Evolutionary conservation across 257 asterid genomes (phyloP), one percentile per base, ranked within the genome.

Genomic region (Marsdenia floribunda): DNA sequence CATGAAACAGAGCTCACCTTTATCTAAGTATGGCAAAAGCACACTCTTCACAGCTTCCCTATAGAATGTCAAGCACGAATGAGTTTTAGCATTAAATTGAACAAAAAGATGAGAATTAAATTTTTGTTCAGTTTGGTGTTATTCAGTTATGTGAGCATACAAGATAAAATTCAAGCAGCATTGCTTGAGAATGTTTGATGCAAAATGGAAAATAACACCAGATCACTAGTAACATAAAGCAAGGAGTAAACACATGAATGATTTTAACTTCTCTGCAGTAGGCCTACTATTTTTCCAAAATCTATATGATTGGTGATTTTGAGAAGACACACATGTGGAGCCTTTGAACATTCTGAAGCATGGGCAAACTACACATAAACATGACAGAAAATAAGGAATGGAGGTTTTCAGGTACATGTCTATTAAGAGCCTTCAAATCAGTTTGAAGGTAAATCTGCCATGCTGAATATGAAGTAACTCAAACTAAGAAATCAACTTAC

Each of bases 11-110:
- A 61, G 78, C 80, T 84, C 79, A 95, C 99, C 97, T 89, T 86
- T 86, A 68, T 86, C 88, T 57, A 92, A 87, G 76, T 81, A 85
- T 11, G 97, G 98, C 63, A 49, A 61, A 40, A 95, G 84, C 53
- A 82, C 73, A 72, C 68, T 73, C 85, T 83, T 90, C 77, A 90
- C 99, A 70, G 89, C 87, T 73, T 87, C 89, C 88, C 99, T 95
- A 84, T 78, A 82, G 75, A 46, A 82, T 50, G 80, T 57, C 83
- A 82, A 73, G 55, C 66, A n/a, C 71, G 77, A 6, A 67, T 57
- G 7, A 58, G 15, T 10, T 74, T 73, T 47, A 69, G 21, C 50
- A 66, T 46, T 46, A 5, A 63, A 38, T 24, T 18, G 16, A 40
- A 9, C 14, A 33, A 46, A 13, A 16, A 66, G 8, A 6, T 26